These are phyloP conservation scores for Boletellus ananiceps DNA, from an alignment of 768 basidiomycete species.

Conservation along the genomic window DNA sequence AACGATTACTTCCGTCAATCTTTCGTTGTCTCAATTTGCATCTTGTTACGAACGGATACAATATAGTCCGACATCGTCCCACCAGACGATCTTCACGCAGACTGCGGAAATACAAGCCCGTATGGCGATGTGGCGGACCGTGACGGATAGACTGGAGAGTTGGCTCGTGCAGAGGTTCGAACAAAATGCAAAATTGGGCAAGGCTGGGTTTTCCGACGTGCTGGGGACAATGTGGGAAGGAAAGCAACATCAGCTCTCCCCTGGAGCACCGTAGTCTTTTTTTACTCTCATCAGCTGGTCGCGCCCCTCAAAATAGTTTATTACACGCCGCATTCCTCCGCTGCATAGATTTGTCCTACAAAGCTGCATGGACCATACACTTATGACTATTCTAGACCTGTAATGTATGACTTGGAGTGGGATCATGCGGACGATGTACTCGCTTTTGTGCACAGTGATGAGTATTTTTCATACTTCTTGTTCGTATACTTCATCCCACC, in stretches of 20 bases:
- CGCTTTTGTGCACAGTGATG: too few species aligned
- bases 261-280: constrained; percentile 24
- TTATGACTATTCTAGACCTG: constrained; percentile 28
- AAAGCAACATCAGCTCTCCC: constrained; percentile 46
- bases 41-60: constrained; percentile 88
- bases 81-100: constrained; percentile 73
- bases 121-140: constrained; percentile 72
- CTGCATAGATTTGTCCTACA: constrained; percentile 23
- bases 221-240: constrained; percentile 74
- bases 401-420: constrained; percentile 16
- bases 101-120: constrained; percentile 91
- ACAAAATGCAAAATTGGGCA: constrained; percentile 87
- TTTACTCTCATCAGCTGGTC: constrained; percentile 5
- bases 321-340: constrained; percentile 7
- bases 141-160: constrained; percentile 78
- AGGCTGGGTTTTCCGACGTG: constrained; percentile 87
- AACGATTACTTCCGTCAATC: constrained; percentile 87
- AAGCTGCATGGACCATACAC: constrained; percentile 21
- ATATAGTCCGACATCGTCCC: constrained; percentile 65
- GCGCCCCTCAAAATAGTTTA: constrained; percentile 3
- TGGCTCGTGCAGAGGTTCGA: constrained; percentile 88
- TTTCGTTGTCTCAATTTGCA: constrained; percentile 91
- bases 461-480: constrained; percentile 50
- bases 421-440: background rate
- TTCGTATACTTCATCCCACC: constrained; percentile 58